These are phyloP conservation scores for Trichophyton mentagrophytes DNA, from an alignment of 2,329 filamentous ascomycete genomes.

Conservation along the genomic window DNA sequence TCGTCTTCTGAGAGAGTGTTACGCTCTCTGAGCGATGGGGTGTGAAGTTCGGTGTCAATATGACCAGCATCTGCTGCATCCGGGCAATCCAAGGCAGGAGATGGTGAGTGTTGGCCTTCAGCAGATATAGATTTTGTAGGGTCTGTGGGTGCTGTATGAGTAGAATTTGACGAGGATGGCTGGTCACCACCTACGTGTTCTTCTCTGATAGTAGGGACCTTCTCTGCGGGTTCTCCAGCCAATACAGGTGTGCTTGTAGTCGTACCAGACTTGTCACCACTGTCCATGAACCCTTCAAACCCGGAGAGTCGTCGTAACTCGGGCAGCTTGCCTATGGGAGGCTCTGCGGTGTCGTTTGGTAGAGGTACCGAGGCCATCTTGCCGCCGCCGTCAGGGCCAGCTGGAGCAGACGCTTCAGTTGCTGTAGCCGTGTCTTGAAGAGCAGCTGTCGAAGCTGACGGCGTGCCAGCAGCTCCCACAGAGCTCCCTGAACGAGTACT, in stretches of 20 bases:
- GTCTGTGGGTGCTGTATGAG: background rate
- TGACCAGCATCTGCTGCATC: background rate
- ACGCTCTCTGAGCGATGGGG: background rate
- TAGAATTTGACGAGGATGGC: background rate
- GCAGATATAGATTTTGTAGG: background rate
- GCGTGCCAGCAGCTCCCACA: background rate
- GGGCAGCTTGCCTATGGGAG: background rate
- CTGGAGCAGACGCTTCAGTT: background rate
- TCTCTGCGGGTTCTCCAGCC: constrained; percentile 27
- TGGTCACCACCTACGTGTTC: background rate
- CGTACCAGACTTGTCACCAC: background rate
- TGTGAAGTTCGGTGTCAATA: background rate
- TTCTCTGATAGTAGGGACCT: constrained; percentile 45
- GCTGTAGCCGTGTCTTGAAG: background rate
- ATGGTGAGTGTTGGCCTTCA: background rate
- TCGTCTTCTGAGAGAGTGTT: background rate
- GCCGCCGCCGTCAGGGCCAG: background rate
- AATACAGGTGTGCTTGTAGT: constrained; percentile 32
- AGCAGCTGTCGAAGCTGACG: background rate
- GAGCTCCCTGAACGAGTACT: constrained; percentile 26
- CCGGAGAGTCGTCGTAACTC: background rate
- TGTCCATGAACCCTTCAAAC: background rate
- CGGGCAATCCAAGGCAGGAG: background rate
- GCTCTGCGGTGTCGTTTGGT: background rate
- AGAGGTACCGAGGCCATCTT: background rate